phyloP scores from a whole-genome alignment of 1,139 yeast species.

The Hanseniaspora gamundiae region DNA sequence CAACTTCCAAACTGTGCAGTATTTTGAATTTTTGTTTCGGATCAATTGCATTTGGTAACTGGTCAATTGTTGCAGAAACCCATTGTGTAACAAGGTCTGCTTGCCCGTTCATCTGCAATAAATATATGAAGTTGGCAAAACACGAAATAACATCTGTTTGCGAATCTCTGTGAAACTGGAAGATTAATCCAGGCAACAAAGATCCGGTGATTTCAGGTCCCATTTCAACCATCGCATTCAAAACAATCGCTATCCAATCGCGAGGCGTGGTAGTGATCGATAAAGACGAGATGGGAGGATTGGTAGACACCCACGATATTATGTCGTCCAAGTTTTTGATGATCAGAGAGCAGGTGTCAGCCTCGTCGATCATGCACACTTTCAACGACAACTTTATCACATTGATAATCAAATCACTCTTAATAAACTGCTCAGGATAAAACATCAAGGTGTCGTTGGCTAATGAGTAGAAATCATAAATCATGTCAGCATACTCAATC shows the following conservation, averaged over 20 bases:
- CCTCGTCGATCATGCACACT: slow-evolving; percentile 47
- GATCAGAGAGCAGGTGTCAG: slow-evolving; percentile 58
- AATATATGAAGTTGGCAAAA: slow-evolving; percentile 49
- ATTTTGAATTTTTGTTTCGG: slow-evolving; percentile 54
- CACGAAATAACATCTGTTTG: slow-evolving; percentile 69
- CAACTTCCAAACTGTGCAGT: slow-evolving; percentile 41
- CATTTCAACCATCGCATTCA: slow-evolving; percentile 32
- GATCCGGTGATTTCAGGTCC: slow-evolving; percentile 47
- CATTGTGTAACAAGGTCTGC: slow-evolving; percentile 37
- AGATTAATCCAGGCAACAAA: slow-evolving; percentile 55
- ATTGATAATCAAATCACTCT: slow-evolving; percentile 43
- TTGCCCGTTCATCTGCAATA: slow-evolving; percentile 16
- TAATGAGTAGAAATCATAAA: slow-evolving; percentile 86
- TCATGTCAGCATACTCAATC: slow-evolving; percentile 43
- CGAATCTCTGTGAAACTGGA: slow-evolving; percentile 59
- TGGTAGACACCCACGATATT: slow-evolving; percentile 69
- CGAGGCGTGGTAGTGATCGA: slow-evolving; percentile 42
- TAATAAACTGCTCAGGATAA: slow-evolving; percentile 56
- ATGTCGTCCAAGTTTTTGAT: slow-evolving; percentile 71
- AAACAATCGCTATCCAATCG: slow-evolving; percentile 39
- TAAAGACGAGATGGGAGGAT: slow-evolving; percentile 63
- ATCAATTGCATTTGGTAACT: slow-evolving; percentile 45
- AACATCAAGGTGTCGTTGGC: slow-evolving; percentile 68
- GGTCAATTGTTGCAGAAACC: slow-evolving; percentile 43
- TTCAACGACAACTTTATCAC: slow-evolving; percentile 33